Base-by-base conservation (phyloP, 139 green algal species). In the Chlorella sp. region DNA sequence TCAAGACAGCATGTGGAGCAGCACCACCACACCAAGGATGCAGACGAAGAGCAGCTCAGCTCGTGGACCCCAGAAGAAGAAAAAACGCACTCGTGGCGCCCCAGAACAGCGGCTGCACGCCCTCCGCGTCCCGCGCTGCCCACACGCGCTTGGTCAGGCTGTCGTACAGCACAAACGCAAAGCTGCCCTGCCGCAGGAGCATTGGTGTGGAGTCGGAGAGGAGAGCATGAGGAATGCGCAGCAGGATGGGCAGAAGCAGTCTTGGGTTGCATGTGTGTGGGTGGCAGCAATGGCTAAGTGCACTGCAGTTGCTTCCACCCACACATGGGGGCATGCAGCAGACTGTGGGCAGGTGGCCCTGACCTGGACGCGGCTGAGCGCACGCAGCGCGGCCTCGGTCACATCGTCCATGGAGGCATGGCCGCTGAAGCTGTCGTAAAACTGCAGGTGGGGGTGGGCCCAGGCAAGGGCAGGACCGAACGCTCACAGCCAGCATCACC, bases 61-160 rank as follows among this genome's bases (percentile, higher is more conserved):
- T 16, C 30, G 19, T 16, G 5, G 3, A 11, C 64, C 36, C 22
- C 56, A 65, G 56, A 20, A 65, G 56, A 3, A 14, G 13, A 9
- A 65, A 24, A 20, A 65, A n/a, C 76, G 38, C 36, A 70, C 85
- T 80, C 9, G 89, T 95, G 48, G 83, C 82, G n/a, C 93, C 93
- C 93, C 93, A 96, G 81, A 88, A 94, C 80, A 96, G 85, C 58
- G 89, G 87, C 87, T 93, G 90, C 38, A 76, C 70, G 72, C 89
- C 89, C 28, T 73, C 67, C 1, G 76, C 58, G 80, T 93, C 89
- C 32, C 87, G 82, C 8, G 87, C 90, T 0, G 92, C 92, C 76
- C 94, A 87, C 79, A 95, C 92, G 1, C 93, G 87, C 85, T 92
- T 81, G 56, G 87, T 77, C 1, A 87, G 1, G 6, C 75, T 78